Evolutionary conservation across 1,139 yeast genomes (phyloP).

Genomic region (Arxiozyma bovina): DNA sequence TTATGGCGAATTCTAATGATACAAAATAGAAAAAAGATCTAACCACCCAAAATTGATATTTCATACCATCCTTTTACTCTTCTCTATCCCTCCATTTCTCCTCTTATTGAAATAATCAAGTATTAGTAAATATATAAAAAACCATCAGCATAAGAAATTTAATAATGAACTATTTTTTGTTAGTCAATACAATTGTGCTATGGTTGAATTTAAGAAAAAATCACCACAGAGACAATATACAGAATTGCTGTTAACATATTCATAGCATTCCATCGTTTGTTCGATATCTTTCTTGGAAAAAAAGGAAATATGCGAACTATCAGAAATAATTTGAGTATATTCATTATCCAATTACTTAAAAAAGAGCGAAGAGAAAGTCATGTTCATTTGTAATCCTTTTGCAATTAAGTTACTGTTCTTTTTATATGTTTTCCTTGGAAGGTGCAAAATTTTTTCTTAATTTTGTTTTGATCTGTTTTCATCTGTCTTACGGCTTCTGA

Average conservation of each 20-base stretch:
- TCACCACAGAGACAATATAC: not conserved
- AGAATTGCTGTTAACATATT: not conserved
- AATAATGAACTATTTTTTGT: not conserved
- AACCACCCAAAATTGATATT: not conserved
- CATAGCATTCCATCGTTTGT: slow-evolving; percentile 10
- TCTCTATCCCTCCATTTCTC: not conserved
- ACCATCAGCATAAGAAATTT: not conserved
- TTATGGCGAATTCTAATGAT: slow-evolving; percentile 6
- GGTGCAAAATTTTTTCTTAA: not conserved
- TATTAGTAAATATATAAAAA: too few species aligned
- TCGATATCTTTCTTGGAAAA: not conserved
- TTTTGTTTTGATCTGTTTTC: too few species aligned
- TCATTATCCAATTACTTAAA: too few species aligned
- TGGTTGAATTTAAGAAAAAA: not conserved
- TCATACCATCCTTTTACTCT: not conserved
- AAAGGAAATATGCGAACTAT: not conserved
- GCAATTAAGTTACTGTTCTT: not conserved
- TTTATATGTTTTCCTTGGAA: not conserved
- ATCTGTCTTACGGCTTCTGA: not conserved
- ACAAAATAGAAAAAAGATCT: not conserved
- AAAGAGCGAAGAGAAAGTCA: too few species aligned
- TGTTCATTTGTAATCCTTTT: not conserved
- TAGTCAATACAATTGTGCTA: not conserved
- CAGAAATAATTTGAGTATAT: not conserved
- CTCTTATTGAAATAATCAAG: not conserved